Conservation (phyloP, 75 land plant genomes). For the Cunninghamia lanceolata region DNA sequence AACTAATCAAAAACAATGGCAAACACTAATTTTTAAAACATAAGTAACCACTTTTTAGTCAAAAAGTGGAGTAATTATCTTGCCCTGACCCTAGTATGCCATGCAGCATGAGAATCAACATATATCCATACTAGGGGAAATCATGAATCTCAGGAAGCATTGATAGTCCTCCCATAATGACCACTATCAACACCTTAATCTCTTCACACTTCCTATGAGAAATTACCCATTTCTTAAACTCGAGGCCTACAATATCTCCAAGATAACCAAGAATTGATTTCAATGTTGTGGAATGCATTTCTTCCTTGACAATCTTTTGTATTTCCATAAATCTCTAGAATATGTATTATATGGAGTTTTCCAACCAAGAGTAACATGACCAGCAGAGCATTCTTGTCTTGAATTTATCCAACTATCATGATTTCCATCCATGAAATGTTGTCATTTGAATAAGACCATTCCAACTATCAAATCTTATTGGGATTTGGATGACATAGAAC, state of each 20-base stretch:
- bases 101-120: conserved; percentile 79
- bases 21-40: no score
- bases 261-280: no score
- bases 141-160: conserved; percentile 85
- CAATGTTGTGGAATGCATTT: not conserved
- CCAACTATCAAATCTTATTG: no score
- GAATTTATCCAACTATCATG: not conserved
- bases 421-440: not conserved
- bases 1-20: no score
- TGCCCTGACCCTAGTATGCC: no score
- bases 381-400: not conserved
- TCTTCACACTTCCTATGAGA: no score
- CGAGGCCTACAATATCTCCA: no score
- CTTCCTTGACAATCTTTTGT: not conserved
- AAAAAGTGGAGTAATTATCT: no score
- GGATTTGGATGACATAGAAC: no score
- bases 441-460: no score
- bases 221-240: no score
- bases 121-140: conserved; percentile 79
- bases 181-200: conserved; percentile 65
- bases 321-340: conserved; percentile 1
- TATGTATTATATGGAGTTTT: not conserved
- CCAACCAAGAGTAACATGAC: not conserved
- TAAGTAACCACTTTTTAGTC: no score
- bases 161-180: conserved; percentile 54